phyloP scores from a whole-genome alignment of 768 basidiomycete species.

The Thelephora ganbajun region DNA sequence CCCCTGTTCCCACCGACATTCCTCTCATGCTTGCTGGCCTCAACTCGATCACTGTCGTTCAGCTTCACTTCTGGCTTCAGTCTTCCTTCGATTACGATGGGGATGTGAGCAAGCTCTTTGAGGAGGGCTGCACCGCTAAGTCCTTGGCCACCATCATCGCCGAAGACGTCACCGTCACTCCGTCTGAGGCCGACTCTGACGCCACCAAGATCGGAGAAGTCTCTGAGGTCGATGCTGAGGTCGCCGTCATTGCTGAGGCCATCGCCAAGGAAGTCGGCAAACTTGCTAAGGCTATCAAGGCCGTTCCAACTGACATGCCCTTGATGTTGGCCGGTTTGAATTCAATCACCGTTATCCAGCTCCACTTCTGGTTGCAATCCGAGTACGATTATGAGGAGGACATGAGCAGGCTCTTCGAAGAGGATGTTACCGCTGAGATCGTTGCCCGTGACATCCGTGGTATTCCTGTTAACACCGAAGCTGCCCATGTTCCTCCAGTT shows the following conservation, averaged over 20 bases:
- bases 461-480: slow-evolving; percentile 3
- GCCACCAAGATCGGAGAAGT: not conserved
- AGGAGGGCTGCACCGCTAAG: slow-evolving; percentile 17
- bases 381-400: slow-evolving; percentile 18
- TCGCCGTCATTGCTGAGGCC: not conserved
- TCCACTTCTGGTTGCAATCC: slow-evolving; percentile 18
- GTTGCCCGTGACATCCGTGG: slow-evolving; percentile 17
- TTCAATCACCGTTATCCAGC: slow-evolving; percentile 1
- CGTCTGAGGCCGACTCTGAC: not conserved
- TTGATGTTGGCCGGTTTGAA: not conserved
- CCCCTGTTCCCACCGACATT: slow-evolving; percentile 15
- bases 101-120: slow-evolving; percentile 17
- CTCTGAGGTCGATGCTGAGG: not conserved
- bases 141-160: slow-evolving; percentile 18
- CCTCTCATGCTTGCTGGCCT: slow-evolving; percentile 21
- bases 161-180: slow-evolving; percentile 6
- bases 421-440: slow-evolving; percentile 16
- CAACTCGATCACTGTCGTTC: slow-evolving; percentile 17
- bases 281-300: not conserved
- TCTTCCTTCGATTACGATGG: slow-evolving; percentile 18
- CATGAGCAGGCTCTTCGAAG: slow-evolving; percentile 18
- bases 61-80: slow-evolving; percentile 21
- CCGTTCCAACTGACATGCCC: not conserved
- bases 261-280: not conserved
- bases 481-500: no score